Evolutionary conservation across 306 rosid genomes (phyloP), one percentile per base, ranked within the genome.

Genomic region (Castanea mollissima): DNA sequence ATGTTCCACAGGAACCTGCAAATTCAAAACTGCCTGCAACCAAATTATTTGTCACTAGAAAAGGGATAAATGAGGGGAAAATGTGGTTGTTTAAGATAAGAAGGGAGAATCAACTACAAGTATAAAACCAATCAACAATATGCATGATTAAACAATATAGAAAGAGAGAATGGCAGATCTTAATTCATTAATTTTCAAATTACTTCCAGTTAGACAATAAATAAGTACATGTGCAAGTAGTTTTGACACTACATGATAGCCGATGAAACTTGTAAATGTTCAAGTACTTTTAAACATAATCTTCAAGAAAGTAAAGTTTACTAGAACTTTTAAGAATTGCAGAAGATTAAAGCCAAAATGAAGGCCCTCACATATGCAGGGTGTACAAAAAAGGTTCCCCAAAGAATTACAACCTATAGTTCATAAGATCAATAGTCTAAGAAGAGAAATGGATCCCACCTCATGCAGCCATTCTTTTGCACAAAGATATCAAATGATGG

Each of bases 1-100:
- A 89, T 91, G 98, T 75, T 93, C 99, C 69, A 87, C 86, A 15
- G 98, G 97, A 25, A 85, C 94, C 87, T 92, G 98, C 90, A 96
- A 78, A 87, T 88, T 92, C 87, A 96, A 82, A 80, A 96, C 99
- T 72, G 99, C 98, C 99, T 93, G 98, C 90, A 91, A 88, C 73
- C 74, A 83, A 64, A 81, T 83, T 49, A 76, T 19, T 76, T 54
- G 73, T 55, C 77, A 46, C 32, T 31, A 72, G 60, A 74, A 69
- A 76, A 55, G 71, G 57, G 70, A 78, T 27, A 67, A 34, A 34
- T 32, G 35, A 34, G 52, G 38, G 27, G 15, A 67, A 67, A 32
- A 67, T 19, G 15, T 19, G 16, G 38, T 29, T 34, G 8, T 34
- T 29, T 14, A 16, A 34, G 23, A 32, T 65, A 32, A 31, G 18